These are phyloP conservation scores for Astragalus membranaceus DNA, from an alignment of 306 rosid genomes.

Conservation along the genomic window DNA sequence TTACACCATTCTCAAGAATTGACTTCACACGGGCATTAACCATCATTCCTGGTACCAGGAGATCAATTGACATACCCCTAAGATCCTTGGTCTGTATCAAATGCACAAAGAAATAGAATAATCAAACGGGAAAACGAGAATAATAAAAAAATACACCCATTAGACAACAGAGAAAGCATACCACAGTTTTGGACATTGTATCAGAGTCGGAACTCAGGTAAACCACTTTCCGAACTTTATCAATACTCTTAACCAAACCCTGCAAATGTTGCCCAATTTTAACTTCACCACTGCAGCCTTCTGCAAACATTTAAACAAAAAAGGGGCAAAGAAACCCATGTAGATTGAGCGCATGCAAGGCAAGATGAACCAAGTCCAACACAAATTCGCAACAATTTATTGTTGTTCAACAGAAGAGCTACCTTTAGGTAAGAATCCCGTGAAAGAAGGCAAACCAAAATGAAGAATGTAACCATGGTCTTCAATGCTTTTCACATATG, in stretches of 20 bases:
- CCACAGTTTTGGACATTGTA: constrained; percentile 70
- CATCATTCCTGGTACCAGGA: constrained; percentile 92
- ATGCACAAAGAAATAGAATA: constrained; percentile 10
- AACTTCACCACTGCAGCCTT: constrained; percentile 29
- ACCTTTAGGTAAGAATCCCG: constrained; percentile 68
- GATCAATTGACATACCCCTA: constrained; percentile 86
- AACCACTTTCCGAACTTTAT: constrained; percentile 73
- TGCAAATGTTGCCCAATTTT: constrained; percentile 68
- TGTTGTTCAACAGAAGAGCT: constrained; percentile 38
- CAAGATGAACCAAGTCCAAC: constrained; percentile 12
- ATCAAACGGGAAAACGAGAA: constrained; percentile 17
- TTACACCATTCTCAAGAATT: constrained; percentile 82
- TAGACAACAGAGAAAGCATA: constrained; percentile 25
- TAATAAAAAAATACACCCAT: not conserved
- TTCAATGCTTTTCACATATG: constrained; percentile 88
- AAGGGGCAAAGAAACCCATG: not conserved
- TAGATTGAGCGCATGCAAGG: not conserved
- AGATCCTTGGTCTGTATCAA: constrained; percentile 74
- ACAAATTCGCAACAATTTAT: not conserved
- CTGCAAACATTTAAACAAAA: constrained; percentile 30
- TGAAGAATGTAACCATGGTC: constrained; percentile 98
- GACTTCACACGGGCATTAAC: constrained; percentile 78
- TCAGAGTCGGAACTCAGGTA: constrained; percentile 62
- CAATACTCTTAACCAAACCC: constrained; percentile 69
- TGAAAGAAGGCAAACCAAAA: constrained; percentile 79